Conservation (phyloP, 257 asterid genomes). For the Sherardia arvensis region DNA sequence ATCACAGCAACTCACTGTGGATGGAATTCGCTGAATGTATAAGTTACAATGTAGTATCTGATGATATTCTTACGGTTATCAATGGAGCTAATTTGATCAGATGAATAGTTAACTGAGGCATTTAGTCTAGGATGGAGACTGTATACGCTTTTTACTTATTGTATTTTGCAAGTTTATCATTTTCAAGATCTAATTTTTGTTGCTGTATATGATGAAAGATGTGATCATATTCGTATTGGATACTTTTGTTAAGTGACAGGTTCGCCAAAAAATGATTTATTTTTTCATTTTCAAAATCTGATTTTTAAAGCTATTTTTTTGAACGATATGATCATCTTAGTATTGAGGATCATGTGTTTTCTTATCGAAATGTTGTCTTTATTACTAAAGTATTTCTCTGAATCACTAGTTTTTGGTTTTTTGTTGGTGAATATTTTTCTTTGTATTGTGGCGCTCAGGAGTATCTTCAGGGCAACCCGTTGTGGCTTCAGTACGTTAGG, state of each 20-base stretch:
- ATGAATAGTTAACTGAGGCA: neutral
- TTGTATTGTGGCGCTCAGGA: conserved; percentile 43
- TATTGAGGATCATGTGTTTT: neutral
- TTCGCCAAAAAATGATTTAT: no score
- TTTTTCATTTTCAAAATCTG: neutral
- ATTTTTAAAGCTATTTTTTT: neutral
- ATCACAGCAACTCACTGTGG: neutral
- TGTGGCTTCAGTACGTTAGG: conserved; percentile 89
- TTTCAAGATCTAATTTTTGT: neutral
- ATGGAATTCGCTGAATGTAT: neutral
- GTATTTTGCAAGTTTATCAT: neutral
- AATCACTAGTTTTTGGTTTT: neutral
- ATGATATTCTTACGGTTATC: no score
- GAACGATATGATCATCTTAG: neutral
- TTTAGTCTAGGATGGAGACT: neutral
- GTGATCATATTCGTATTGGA: neutral
- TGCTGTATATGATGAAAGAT: neutral
- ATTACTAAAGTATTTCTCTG: neutral
- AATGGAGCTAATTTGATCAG: no score
- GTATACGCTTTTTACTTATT: neutral
- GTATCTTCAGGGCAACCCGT: conserved; percentile 93
- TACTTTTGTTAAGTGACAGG: neutral
- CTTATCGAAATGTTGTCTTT: neutral
- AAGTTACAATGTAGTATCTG: no score
- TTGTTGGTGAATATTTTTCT: neutral